Evolutionary conservation across 257 asterid genomes (phyloP), one percentile per base, ranked within the genome.

Genomic region (Fraxinus excelsior): DNA sequence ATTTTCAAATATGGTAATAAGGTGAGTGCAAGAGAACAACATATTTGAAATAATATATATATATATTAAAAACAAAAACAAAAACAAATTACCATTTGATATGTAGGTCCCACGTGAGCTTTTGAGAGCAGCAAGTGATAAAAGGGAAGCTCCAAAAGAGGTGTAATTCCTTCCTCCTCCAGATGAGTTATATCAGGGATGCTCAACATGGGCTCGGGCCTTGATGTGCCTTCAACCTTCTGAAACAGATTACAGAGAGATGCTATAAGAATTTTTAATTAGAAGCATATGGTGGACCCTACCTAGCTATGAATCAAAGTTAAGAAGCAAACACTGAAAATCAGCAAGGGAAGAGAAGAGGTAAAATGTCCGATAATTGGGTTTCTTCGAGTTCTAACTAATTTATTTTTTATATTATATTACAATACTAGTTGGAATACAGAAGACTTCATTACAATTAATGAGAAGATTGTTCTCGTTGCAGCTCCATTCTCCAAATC

Each of bases 211-310:
- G 31, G 67, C 67, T 23, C 5, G 32, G 32, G 28, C 31, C 0
- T 60, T 60, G 67, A 60, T 21, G 18, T 25, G 67, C 29, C 32
- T 60, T 60, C 67, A 60, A 60, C 28, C 67, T 21, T 60, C 65
- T 56, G 68, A 62, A 62, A 62, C 8, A 26, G 68, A 62, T 23
- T 6, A 62, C 68, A 62, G n/a, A 60, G 67, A 62, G 35, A 58
- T 0, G 13, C 14, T n/a, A 2, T 21, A 23, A 23, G 66, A 58
- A 31, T 58, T 56, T n/a, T 58, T 58, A 8, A n/a, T 58, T 58
- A 8, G 28, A 9, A 21, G 29, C 12, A 25, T 0, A 9, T 25
- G 35, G 13, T 26, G 35, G 2, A 4, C 34, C 18, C 34, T 62
- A 62, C 32, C 21, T 31, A 62, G 34, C 68, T 62, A 62, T 11